These are phyloP conservation scores for Stephania yunnanensis DNA, from an alignment of 164 flowering plant genomes.

Conservation along the genomic window DNA sequence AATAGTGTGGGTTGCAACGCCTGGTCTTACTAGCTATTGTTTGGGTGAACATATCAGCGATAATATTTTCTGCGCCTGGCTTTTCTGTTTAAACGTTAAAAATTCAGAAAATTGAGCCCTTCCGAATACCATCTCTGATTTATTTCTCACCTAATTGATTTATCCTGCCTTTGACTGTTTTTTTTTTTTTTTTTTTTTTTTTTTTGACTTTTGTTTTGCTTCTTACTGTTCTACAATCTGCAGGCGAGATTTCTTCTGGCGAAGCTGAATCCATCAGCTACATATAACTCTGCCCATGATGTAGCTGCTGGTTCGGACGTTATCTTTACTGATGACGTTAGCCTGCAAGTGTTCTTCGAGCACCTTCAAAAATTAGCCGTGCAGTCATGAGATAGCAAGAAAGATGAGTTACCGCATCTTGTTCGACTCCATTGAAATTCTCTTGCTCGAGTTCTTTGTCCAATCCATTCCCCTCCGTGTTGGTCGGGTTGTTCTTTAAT, in stretches of 20 bases:
- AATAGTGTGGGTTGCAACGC: no score
- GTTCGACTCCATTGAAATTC: neutral
- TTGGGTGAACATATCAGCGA: no score
- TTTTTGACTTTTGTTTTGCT: no score
- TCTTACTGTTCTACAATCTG: neutral
- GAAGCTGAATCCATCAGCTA: constrained; percentile 87
- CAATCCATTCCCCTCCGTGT: neutral
- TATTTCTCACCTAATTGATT: neutral
- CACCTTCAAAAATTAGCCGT: constrained; percentile 94
- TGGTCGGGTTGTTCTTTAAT: constrained; percentile 3
- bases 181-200: neutral
- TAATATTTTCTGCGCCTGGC: no score
- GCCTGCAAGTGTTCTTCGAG: constrained; percentile 87
- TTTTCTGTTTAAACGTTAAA: no score
- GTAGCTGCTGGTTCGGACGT: constrained; percentile 79
- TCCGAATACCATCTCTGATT: neutral
- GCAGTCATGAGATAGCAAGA: constrained; percentile 43
- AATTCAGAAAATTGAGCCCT: neutral
- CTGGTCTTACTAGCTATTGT: no score
- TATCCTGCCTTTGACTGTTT: neutral
- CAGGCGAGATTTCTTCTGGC: constrained; percentile 93
- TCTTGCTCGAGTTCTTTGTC: neutral
- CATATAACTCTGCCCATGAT: constrained; percentile 44
- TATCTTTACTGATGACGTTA: constrained; percentile 92
- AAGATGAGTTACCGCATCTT: neutral